A percentile compares a stretch with the other conserved stretches of the same genome.
phyloP scores from a whole-genome alignment of 2,329 filamentous ascomycete genomes.

The Lachnellula cervina region DNA sequence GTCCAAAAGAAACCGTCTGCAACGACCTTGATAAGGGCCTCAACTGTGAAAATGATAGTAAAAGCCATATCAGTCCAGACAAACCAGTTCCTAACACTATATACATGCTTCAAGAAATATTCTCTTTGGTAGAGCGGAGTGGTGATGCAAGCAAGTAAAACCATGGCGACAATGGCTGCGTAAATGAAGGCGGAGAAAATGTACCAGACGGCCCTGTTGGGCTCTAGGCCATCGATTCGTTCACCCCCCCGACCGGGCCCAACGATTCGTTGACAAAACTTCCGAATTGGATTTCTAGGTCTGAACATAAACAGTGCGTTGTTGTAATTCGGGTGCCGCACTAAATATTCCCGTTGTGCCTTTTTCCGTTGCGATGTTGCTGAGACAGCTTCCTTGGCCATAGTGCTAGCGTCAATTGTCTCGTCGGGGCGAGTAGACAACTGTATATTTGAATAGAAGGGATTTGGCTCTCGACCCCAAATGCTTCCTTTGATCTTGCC shows the following conservation, averaged over 20 bases:
- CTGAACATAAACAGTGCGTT: constrained; percentile 84
- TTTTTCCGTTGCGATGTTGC: constrained; percentile 78
- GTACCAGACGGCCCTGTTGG: constrained; percentile 88
- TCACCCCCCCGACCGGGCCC: constrained; percentile 84
- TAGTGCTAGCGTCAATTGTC: constrained; percentile 74
- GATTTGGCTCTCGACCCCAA: constrained; percentile 74
- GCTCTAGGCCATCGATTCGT: constrained; percentile 83
- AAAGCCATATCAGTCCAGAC: constrained; percentile 91
- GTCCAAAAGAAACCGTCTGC: constrained; percentile 96
- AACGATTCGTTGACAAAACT: constrained; percentile 81
- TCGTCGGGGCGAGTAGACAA: constrained; percentile 62
- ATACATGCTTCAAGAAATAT: constrained; percentile 62
- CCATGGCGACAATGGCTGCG: constrained; percentile 91
- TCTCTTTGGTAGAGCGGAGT: constrained; percentile 91
- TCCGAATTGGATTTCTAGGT: constrained; percentile 71
- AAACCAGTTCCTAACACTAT: constrained; percentile 77
- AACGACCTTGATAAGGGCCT: constrained; percentile 86
- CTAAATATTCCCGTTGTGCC: constrained; percentile 86
- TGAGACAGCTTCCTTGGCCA: constrained; percentile 86
- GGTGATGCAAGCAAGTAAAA: constrained; percentile 89
- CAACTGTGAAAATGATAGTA: constrained; percentile 76
- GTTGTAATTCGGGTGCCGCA: constrained; percentile 85
- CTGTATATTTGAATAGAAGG: constrained; percentile 84
- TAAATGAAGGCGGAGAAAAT: constrained; percentile 92
- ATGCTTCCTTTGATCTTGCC: constrained; percentile 52